These are phyloP conservation scores for Fusarium irregulare DNA, from an alignment of 2,329 filamentous ascomycete genomes.

Conservation along the genomic window DNA sequence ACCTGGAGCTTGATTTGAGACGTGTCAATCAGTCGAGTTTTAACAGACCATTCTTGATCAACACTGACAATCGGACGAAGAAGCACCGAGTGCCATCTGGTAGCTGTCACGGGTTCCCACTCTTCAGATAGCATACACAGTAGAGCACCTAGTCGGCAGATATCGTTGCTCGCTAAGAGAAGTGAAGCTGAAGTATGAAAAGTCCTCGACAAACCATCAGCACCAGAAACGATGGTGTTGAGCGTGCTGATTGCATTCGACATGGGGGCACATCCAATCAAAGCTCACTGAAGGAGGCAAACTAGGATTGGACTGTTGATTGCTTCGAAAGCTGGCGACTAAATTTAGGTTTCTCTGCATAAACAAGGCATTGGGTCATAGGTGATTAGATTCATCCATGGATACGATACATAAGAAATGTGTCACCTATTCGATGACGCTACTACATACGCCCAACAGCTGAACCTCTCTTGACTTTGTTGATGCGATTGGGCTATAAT, in stretches of 20 bases:
- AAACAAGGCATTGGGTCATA: not conserved
- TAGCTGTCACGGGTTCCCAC: not conserved
- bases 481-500: slow-evolving; percentile 12
- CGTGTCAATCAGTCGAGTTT: not conserved
- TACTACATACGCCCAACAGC: not conserved
- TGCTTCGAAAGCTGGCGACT: slow-evolving; percentile 1
- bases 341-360: slow-evolving; percentile 10
- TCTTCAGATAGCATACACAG: not conserved
- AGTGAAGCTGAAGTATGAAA: not conserved
- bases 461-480: slow-evolving; percentile 1
- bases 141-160: not conserved
- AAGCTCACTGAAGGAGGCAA: not conserved
- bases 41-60: not conserved
- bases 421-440: slow-evolving; percentile 5
- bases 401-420: not conserved
- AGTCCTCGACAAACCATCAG: not conserved
- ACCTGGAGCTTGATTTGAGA: not conserved
- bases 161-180: not conserved
- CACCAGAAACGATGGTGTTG: slow-evolving; percentile 10
- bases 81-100: not conserved
- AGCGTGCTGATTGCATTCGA: not conserved
- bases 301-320: not conserved
- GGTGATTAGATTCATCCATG: not conserved
- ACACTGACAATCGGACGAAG: not conserved
- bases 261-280: slow-evolving; percentile 13